Evolutionary conservation across 208 protist species (phyloP).

Genomic region (Porcisia deanei): DNA sequence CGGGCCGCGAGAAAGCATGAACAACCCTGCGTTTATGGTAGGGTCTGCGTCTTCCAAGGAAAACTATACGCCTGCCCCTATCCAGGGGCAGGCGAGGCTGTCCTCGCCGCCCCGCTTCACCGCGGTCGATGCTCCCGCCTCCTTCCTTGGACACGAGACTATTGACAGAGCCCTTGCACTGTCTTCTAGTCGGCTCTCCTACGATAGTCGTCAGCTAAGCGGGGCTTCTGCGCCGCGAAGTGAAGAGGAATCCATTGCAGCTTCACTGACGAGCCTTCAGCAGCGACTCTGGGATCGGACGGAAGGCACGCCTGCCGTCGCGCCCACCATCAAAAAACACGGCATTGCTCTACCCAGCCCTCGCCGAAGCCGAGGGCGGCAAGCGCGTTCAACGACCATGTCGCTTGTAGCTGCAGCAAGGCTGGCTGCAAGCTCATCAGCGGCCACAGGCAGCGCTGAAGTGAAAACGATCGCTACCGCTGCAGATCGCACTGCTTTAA

Average conservation of each 20-base stretch:
- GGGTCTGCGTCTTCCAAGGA: not conserved
- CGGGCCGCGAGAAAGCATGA: not conserved
- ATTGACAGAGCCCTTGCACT: too few relatives aligned
- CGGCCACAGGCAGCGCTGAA: not conserved
- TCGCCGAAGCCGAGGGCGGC: not conserved
- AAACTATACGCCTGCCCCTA: not conserved
- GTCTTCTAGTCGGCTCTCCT: not conserved
- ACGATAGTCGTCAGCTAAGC: not conserved
- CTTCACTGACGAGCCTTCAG: conserved; percentile 18
- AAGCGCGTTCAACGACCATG: not conserved
- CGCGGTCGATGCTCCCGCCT: not conserved
- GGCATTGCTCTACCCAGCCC: not conserved
- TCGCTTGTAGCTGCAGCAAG: not conserved
- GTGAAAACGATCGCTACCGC: not conserved
- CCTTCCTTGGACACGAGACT: not conserved
- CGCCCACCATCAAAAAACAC: not conserved
- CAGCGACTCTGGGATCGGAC: conserved; percentile 10
- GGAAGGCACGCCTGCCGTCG: not conserved
- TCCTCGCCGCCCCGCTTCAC: not conserved
- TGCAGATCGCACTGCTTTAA: not conserved
- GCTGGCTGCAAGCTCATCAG: not conserved
- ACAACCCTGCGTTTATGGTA: not conserved
- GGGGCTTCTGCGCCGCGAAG: not conserved
- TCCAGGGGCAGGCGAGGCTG: not conserved
- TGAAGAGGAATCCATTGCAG: not conserved